Base-by-base conservation (phyloP, 352 stramenopile genomes). In the Pythium dissotocum region DNA sequence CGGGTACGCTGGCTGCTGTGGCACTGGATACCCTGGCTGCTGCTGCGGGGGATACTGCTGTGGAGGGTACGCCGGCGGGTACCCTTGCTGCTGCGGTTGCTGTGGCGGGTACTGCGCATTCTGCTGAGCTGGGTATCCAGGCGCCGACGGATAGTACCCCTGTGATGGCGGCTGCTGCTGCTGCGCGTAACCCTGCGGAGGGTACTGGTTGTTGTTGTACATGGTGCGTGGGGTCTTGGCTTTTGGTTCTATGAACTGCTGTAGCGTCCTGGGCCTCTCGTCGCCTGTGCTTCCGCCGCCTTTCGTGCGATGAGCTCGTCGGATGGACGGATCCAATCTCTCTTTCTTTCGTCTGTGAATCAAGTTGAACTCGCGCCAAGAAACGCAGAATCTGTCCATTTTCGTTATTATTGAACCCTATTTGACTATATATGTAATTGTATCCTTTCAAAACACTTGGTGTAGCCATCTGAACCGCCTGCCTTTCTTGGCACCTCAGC, bases 1-100 rank as follows among this genome's bases (percentile, higher is more conserved):
- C 14, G 79, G 76, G 42, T 90, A 87, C 9, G 61, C 70, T 55
- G 61, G 46, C 32, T 81, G 61, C 44, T 80, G 72, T 26, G 65
- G 66, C 0, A 77, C 71, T 4, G 65, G 67, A 21, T 87, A 85
- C n/a, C n/a, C 66, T 51, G 58, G 62, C 28, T 66, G 75, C 33
- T 58, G 75, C 46, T 57, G 46, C 2, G 56, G 24, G 0, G 58
- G 58, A 44, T 63, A 63, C 10, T 32, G 49, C 24, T 54, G 65
- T 49, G 70, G 67, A 52, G 55, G 67, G 18, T 73, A 61, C 48
- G 69, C 65, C n/a, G 67, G 66, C 6, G 65, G 67, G 24, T 87
- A 85, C n/a, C 24, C 66, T 55, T 49, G 62, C 28, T 66, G 75
- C 26, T 58, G 75, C 46, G 49, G 46, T 7, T 48, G 26, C 69